Evolutionary conservation across 345 rosid species (phyloP), one percentile per base, ranked within the genome.

Genomic region (Brassica carinata): DNA sequence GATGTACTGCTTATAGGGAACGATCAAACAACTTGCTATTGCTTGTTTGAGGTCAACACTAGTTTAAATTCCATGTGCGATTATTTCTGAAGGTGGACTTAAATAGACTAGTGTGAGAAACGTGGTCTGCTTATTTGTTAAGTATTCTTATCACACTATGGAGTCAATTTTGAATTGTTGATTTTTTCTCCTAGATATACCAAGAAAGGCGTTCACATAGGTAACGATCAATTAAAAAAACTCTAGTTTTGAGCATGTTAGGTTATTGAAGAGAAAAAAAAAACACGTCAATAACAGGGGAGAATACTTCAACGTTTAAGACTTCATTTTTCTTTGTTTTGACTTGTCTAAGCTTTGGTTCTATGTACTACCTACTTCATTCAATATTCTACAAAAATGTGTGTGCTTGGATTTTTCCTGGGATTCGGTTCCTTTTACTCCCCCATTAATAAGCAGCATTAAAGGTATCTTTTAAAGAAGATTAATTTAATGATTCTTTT

Each of bases 271-370:
- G 43, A 38, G 69, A 43, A 72, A 14, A 58, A 14, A 58, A 34
- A 23, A 13, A 31, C 9, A 31, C 26, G 53, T 26, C 57, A 73
- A 72, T 13, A 62, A n/a, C 57, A 17, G 29, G 29, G 69, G 48
- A 69, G 71, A 63, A 51, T 7, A 23, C 76, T 71, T 71, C 26
- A 68, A 33, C 64, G 3, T 71, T 71, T 26, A 71, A 36, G 26
- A 10, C n/a, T 78, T 45, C 10, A 53, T 48, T 71, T 71, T 33
- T 71, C 76, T 77, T 14, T 43, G 26, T 45, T 77, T 65, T 69
- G 45, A 40, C 69, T 69, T 40, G 63, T 13, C 74, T 43, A 31
- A 43, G 53, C 63, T 69, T 40, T 61, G 74, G 14, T 61, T 77
- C 3, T 62, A 18, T 48, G 3, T 11, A 70, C 69, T 11, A 70